phyloP scores from a whole-genome alignment of 2,329 filamentous ascomycete genomes.

The Fusarium hainanense region DNA sequence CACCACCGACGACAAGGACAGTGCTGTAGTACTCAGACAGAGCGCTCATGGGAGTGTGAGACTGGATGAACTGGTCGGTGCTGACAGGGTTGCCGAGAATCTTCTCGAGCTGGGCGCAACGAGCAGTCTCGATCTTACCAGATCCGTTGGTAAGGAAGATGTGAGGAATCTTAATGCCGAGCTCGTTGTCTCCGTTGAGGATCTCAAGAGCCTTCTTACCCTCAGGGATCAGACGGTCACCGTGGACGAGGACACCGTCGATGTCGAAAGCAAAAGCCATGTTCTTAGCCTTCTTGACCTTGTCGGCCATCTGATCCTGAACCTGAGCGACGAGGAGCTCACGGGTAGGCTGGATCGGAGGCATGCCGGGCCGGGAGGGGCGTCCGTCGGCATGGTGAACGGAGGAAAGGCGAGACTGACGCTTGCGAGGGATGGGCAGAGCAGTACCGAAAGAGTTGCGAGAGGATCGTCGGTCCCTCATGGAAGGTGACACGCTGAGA shows the following conservation, averaged over 20 bases:
- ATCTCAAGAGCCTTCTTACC: slow-evolving; percentile 76
- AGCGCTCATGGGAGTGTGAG: slow-evolving; percentile 82
- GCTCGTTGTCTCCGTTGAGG: slow-evolving; percentile 77
- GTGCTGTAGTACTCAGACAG: slow-evolving; percentile 81
- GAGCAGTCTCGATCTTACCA: slow-evolving; percentile 87
- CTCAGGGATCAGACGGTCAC: slow-evolving; percentile 79
- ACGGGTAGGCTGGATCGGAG: slow-evolving; percentile 68
- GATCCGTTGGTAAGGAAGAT: slow-evolving; percentile 94
- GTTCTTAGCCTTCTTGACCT: slow-evolving; percentile 77
- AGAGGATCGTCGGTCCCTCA: slow-evolving; percentile 74
- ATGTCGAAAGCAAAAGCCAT: slow-evolving; percentile 86
- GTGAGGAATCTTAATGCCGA: slow-evolving; percentile 86
- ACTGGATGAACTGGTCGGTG: slow-evolving; percentile 75
- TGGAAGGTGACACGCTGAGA: slow-evolving; percentile 74
- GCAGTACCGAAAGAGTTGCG: slow-evolving; percentile 81
- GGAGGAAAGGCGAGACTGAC: slow-evolving; percentile 74
- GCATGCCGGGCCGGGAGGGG: slow-evolving; percentile 66
- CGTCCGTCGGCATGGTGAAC: slow-evolving; percentile 61
- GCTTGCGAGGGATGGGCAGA: slow-evolving; percentile 78
- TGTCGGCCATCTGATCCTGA: slow-evolving; percentile 73
- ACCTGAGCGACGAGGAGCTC: slow-evolving; percentile 77
- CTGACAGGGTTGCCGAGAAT: slow-evolving; percentile 43
- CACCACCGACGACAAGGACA: slow-evolving; percentile 79
- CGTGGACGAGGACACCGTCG: slow-evolving; percentile 88
- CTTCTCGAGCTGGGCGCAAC: slow-evolving; percentile 79